phyloP scores from a whole-genome alignment of 352 stramenopile species.

The Globisporangium nagaii region DNA sequence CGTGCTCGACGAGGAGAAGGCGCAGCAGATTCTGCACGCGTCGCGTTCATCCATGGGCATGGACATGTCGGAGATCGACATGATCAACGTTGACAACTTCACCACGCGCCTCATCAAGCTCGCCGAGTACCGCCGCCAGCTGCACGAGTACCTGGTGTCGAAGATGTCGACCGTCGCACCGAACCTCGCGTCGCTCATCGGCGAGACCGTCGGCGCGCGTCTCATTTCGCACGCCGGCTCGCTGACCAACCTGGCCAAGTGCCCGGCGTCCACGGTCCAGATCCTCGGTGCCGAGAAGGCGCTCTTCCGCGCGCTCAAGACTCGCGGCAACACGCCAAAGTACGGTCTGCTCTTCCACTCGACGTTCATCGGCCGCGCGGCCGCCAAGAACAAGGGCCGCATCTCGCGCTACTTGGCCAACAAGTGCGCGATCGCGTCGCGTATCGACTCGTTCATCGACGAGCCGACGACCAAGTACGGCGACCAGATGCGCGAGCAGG shows the following conservation, averaged over 20 bases:
- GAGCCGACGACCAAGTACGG: conserved; percentile 95
- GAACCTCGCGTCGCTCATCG: conserved; percentile 98
- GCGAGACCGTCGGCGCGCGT: conserved; percentile 97
- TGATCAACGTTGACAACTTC: conserved; percentile 99
- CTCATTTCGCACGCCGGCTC: conserved; percentile 99
- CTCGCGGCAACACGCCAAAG: conserved; percentile 99
- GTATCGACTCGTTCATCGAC: conserved; percentile 99
- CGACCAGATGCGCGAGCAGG: conserved; percentile 98
- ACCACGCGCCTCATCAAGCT: conserved; percentile 98
- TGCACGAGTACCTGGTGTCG: conserved; percentile 92
- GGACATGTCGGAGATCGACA: conserved; percentile 99
- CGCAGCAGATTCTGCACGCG: conserved; percentile 93
- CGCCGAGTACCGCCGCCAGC: conserved; percentile 96
- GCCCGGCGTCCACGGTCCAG: conserved; percentile 99
- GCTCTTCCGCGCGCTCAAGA: conserved; percentile 99
- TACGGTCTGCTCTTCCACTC: conserved; percentile 99
- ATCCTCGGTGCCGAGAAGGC: conserved; percentile 99
- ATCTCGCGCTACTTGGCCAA: conserved; percentile 99
- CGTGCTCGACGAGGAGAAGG: conserved; percentile 96
- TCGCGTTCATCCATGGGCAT: conserved; percentile 98
- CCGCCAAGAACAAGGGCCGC: conserved; percentile 99
- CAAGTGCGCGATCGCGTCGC: conserved; percentile 99
- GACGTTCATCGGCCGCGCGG: conserved; percentile 98
- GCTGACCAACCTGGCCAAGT: conserved; percentile 99
- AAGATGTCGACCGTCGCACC: conserved; percentile 99